phyloP scores from a whole-genome alignment of 805 yeast species.

The Saccharomycopsis schoenii region DNA sequence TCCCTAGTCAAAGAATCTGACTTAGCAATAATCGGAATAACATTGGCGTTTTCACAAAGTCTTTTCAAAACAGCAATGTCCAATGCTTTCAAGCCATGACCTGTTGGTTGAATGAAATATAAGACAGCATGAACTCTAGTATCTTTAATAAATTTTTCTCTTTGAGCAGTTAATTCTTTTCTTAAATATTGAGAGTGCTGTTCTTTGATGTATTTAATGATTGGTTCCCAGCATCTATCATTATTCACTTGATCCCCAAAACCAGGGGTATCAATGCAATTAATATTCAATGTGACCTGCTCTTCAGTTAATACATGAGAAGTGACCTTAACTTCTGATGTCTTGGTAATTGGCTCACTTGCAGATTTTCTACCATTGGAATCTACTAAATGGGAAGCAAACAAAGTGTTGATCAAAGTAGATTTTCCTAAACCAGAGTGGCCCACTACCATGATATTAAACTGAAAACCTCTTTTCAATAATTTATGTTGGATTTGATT shows the following conservation, averaged over 20 bases:
- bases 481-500: constrained; percentile 88
- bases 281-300: constrained; percentile 75
- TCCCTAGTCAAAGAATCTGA: constrained; percentile 80
- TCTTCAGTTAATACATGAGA: constrained; percentile 72
- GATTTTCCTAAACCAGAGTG: constrained; percentile 92
- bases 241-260: constrained; percentile 95
- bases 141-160: constrained; percentile 63
- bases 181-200: constrained; percentile 87
- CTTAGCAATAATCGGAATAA: constrained; percentile 92
- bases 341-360: constrained; percentile 44
- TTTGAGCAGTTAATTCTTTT: constrained; percentile 88
- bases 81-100: constrained; percentile 71
- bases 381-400: constrained; percentile 69
- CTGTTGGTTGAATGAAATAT: constrained; percentile 85
- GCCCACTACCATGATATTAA: constrained; percentile 91
- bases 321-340: constrained; percentile 72
- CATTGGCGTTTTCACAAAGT: constrained; percentile 83
- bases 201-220: constrained; percentile 87
- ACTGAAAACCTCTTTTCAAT: constrained; percentile 86
- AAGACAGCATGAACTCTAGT: constrained; percentile 90
- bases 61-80: constrained; percentile 78
- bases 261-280: constrained; percentile 94
- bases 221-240: constrained; percentile 95
- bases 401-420: constrained; percentile 82
- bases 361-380: constrained; percentile 62